phyloP scores from a whole-genome alignment of 202 grass and related monocot genomes.

The Tripidium arundinaceum region DNA sequence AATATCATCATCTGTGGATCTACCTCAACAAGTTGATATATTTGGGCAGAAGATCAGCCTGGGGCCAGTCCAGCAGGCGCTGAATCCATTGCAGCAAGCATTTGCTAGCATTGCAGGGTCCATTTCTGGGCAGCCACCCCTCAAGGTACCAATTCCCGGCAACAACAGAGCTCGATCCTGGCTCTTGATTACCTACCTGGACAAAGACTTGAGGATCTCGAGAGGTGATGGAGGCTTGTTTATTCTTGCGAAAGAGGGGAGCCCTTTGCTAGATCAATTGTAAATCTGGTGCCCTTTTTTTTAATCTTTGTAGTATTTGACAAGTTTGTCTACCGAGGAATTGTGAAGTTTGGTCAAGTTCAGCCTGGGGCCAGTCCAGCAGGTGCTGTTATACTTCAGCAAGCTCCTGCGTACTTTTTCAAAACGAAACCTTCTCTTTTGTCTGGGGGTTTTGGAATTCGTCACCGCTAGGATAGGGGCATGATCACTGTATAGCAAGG shows the following conservation, averaged over 20 bases:
- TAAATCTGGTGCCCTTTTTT: constrained; percentile 10
- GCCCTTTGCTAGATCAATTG: constrained; percentile 62
- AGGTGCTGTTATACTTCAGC: too few relatives aligned
- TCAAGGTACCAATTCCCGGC: constrained; percentile 59
- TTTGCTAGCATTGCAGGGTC: constrained; percentile 56
- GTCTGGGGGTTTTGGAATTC: too few relatives aligned
- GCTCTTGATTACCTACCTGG: constrained; percentile 92
- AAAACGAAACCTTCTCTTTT: too few relatives aligned
- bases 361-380: too few relatives aligned
- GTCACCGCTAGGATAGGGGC: too few relatives aligned
- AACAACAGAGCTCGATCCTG: constrained; percentile 61
- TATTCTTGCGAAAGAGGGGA: constrained; percentile 84
- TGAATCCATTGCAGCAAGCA: constrained; percentile 62
- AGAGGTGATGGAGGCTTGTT: constrained; percentile 88
- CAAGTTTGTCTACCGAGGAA: too few relatives aligned
- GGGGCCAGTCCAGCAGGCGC: constrained; percentile 51
- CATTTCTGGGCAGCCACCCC: constrained; percentile 77
- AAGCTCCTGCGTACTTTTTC: too few relatives aligned
- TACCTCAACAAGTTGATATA: constrained; percentile 66
- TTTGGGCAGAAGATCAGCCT: constrained; percentile 88
- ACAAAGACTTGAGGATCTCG: constrained; percentile 85
- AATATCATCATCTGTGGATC: constrained; percentile 62
- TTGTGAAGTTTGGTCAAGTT: too few relatives aligned
- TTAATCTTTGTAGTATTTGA: too few relatives aligned
- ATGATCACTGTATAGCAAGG: too few relatives aligned